Conservation (phyloP, 2,329 filamentous ascomycete species). For the Akanthomyces lecanii region DNA sequence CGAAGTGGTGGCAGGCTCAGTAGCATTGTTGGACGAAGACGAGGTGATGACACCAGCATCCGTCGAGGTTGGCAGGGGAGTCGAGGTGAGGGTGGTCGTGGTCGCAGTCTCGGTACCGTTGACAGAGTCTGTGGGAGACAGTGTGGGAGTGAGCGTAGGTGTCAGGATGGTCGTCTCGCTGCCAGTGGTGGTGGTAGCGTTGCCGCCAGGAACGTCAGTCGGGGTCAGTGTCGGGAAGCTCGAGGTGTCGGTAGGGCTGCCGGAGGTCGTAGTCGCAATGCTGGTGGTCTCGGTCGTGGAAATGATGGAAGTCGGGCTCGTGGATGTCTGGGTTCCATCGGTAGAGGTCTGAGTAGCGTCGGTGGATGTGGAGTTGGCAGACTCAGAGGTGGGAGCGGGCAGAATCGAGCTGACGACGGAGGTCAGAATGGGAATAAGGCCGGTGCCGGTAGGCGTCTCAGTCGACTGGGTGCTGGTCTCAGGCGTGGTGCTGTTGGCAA, state of each 20-base stretch:
- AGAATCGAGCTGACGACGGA: constrained; percentile 16
- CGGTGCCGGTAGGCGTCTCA: not conserved
- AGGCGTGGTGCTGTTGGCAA: constrained; percentile 5
- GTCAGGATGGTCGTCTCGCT: constrained; percentile 8
- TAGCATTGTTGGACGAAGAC: not conserved
- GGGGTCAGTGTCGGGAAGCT: constrained; percentile 7
- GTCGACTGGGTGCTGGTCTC: not conserved
- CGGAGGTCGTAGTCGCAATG: constrained; percentile 14
- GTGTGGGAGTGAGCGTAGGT: not conserved
- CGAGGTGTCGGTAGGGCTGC: constrained; percentile 18
- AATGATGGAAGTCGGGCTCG: not conserved
- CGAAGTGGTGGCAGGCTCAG: not conserved
- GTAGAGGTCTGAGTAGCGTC: not conserved
- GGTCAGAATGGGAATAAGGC: constrained; percentile 1
- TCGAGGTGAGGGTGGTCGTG: not conserved
- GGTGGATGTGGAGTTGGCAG: not conserved
- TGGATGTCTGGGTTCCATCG: not conserved
- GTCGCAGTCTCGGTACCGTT: constrained; percentile 3
- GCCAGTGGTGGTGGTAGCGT: constrained; percentile 14
- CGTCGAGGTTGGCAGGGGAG: not conserved
- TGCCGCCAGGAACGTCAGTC: constrained; percentile 7
- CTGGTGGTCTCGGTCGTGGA: not conserved
- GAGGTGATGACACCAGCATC: constrained; percentile 17
- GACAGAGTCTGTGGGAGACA: not conserved
- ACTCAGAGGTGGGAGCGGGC: not conserved